Percentiles rank a stretch among this genome's conserved stretches.
Evolutionary conservation across 1,284 basidiomycete species (phyloP).

Genomic region (Fomitopsis betulina): DNA sequence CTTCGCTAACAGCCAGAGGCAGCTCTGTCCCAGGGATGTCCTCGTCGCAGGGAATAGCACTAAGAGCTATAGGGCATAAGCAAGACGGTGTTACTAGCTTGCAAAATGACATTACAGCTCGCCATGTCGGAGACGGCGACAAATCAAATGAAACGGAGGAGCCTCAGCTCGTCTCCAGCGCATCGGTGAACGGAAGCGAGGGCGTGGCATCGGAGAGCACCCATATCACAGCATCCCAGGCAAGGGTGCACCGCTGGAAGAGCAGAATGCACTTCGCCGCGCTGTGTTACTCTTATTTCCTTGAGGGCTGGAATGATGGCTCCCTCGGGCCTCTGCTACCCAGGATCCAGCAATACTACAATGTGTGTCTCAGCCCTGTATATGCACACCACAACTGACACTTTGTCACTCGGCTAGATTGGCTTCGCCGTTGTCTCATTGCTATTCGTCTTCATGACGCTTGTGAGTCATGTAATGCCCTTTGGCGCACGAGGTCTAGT

Average conservation of each 20-base stretch:
- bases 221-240: background rate
- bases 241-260: background rate
- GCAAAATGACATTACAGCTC: background rate
- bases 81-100: background rate
- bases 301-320: conserved; percentile 57
- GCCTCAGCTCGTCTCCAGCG: background rate
- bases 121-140: background rate
- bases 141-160: background rate
- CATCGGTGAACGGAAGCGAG: background rate
- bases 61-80: background rate
- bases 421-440: conserved; percentile 44
- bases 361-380: conserved; percentile 31
- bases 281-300: conserved; percentile 34
- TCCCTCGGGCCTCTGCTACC: conserved; percentile 52
- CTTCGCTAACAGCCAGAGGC: background rate
- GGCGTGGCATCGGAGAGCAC: background rate
- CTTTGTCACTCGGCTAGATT: conserved; percentile 27
- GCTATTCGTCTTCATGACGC: conserved; percentile 40
- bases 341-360: conserved; percentile 48
- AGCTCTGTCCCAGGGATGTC: background rate
- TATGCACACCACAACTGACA: background rate
- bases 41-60: background rate
- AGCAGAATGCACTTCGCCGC: conserved; percentile 28
- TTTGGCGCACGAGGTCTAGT: background rate
- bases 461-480: conserved; percentile 28